Conservation (phyloP, 331 rosid species). For the Acacia concinna region DNA sequence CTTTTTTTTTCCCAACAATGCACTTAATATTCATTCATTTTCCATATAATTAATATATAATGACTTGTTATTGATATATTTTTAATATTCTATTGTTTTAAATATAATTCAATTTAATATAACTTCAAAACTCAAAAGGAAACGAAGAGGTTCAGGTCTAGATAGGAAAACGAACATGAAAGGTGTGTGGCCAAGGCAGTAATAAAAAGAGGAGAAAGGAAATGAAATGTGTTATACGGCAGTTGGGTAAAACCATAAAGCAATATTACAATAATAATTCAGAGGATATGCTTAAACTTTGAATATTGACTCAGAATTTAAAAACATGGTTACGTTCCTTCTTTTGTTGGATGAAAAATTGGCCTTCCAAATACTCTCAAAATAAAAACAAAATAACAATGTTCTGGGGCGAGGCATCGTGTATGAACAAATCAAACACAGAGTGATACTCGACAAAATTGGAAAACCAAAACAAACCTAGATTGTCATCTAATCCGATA, state of each 20-base stretch:
- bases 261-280: neutral
- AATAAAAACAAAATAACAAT: neutral
- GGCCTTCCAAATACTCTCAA: neutral
- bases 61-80: no score
- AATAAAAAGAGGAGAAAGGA: no score
- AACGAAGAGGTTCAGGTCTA: no score
- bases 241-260: neutral
- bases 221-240: no score
- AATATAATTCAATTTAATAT: no score
- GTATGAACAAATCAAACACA: slow-evolving; percentile 7
- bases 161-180: no score
- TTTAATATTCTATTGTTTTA: no score
- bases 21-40: no score
- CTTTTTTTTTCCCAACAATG: no score
- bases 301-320: neutral
- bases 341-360: neutral
- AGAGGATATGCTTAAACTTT: neutral
- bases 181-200: no score
- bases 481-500: neutral
- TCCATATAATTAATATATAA: no score
- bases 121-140: no score
- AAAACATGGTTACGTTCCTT: neutral
- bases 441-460: neutral
- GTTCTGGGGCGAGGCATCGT: slow-evolving; percentile 21
- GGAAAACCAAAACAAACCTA: neutral